Evolutionary conservation across 2,329 filamentous ascomycete species (phyloP).

Genomic region (Phaeosphaeriaceae sp.): DNA sequence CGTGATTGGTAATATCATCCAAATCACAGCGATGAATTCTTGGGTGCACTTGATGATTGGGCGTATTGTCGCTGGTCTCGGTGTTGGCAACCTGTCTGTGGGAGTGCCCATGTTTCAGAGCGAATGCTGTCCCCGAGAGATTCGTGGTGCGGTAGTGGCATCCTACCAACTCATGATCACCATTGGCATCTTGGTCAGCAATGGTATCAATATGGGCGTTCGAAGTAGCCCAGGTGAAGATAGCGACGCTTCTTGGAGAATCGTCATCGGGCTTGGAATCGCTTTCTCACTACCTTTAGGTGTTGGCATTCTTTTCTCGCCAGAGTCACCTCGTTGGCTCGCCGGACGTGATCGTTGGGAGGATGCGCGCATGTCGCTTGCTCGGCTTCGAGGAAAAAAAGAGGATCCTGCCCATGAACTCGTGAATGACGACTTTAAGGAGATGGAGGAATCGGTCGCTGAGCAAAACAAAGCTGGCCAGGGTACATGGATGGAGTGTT

Average conservation of each 20-base stretch:
- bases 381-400: slow-evolving; percentile 60
- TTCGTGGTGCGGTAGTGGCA: slow-evolving; percentile 68
- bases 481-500: slow-evolving; percentile 39
- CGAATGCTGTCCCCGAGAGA: slow-evolving; percentile 66
- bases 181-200: slow-evolving; percentile 48
- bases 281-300: slow-evolving; percentile 40
- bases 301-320: slow-evolving; percentile 38
- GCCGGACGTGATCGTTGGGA: slow-evolving; percentile 57
- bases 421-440: slow-evolving; percentile 60
- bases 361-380: slow-evolving; percentile 58
- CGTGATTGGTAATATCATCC: slow-evolving; percentile 52
- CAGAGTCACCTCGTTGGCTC: slow-evolving; percentile 51
- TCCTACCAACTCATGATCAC: slow-evolving; percentile 56
- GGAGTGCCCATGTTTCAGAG: slow-evolving; percentile 72
- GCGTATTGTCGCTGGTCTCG: slow-evolving; percentile 51
- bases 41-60: slow-evolving; percentile 59
- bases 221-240: slow-evolving; percentile 47
- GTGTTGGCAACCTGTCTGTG: slow-evolving; percentile 56
- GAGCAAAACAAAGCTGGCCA: slow-evolving; percentile 37
- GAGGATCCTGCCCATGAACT: slow-evolving; percentile 53
- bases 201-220: slow-evolving; percentile 50
- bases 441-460: slow-evolving; percentile 40
- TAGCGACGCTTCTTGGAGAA: slow-evolving; percentile 44
- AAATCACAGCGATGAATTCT: slow-evolving; percentile 48
- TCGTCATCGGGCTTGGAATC: slow-evolving; percentile 43